Base-by-base conservation (phyloP, 2,329 filamentous ascomycete species). In the Colletotrichum gigasporum region DNA sequence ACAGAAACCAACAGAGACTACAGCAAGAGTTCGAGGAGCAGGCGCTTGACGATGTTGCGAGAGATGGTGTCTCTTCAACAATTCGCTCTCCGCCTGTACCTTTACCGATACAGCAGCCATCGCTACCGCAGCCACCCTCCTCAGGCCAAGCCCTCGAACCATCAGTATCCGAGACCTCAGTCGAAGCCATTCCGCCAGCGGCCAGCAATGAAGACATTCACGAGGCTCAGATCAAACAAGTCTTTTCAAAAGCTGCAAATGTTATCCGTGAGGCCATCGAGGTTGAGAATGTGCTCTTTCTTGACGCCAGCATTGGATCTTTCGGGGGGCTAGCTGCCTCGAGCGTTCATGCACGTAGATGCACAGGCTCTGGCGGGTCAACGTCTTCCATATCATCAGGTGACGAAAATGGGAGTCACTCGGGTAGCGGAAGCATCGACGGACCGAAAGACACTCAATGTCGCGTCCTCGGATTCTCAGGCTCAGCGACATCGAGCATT, bases 171-270 rank as follows among this genome's bases (percentile, higher is more conserved):
- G 53, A 41, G 2, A 5, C 1, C 16, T 58, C 44, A 0, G 6
- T 20, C 2, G 24, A n/a, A 72, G 75, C 1, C 76, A 78, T 7
- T 69, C 79, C 11, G 6, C 22, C 35, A 1, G 51, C 20, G 3
- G 16, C 10, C 0, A 4, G 9, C 2, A 22, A 18, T 5, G 26
- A 10, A 0, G 35, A 28, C 1, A 12, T 11, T 4, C 26, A 41
- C 37, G 10, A 26, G 10, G 3, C n/a, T 7, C 30, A 14, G 66
- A 71, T 63, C 67, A 71, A 1, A 39, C 26, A 70, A 2, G 67
- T 82, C 3, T 82, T 83, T 52, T 76, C 77, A 0, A 81, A 79
- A 22, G 83, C 82, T 7, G 77, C 82, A 7, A 77, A 77, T 26
- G 72, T 83, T 3, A 72, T 84, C 6, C 71, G 78, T 1, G 73